Evolutionary conservation across 2,329 filamentous ascomycete species (phyloP).

Genomic region (Colletotrichum tofieldiae): DNA sequence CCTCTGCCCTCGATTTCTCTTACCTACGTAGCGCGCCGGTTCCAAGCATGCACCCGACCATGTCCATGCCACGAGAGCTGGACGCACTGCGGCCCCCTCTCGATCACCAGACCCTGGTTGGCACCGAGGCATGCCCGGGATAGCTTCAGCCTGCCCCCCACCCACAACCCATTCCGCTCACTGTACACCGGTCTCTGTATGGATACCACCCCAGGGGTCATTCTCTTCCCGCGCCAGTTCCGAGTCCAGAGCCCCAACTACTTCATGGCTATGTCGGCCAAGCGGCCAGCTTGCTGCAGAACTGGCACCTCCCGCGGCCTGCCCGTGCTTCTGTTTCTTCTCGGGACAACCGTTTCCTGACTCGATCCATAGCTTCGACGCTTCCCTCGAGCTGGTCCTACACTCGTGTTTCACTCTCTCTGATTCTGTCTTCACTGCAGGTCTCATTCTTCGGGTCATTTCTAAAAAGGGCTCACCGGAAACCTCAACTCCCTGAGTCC

Average conservation of each 20-base stretch:
- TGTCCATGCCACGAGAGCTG: constrained; percentile 17
- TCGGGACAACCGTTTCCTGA: constrained; percentile 23
- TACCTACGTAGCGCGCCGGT: constrained; percentile 7
- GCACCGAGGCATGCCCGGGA: constrained; percentile 36
- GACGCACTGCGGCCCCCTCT: constrained; percentile 14
- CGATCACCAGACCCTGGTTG: constrained; percentile 21
- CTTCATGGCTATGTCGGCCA: constrained; percentile 27
- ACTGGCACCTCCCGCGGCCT: constrained; percentile 3
- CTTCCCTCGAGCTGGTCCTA: constrained; percentile 2
- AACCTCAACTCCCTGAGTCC: neutral
- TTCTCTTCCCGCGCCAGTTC: constrained; percentile 23
- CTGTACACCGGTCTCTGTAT: constrained; percentile 21
- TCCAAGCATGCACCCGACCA: constrained; percentile 23
- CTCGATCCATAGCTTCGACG: constrained; percentile 31
- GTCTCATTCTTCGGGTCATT: constrained; percentile 1
- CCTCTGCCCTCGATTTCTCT: constrained; percentile 11
- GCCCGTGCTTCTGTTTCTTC: constrained; percentile 16
- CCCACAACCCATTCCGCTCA: constrained; percentile 18
- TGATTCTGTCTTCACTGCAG: neutral
- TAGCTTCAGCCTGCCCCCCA: constrained; percentile 40
- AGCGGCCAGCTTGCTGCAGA: constrained; percentile 21
- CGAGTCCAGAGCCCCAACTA: constrained; percentile 19
- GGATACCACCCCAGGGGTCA: constrained; percentile 27
- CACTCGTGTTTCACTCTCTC: neutral
- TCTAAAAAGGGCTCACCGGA: neutral